Conservation (phyloP, 1,284 basidiomycete genomes). For the Papiliotrema flavescens region DNA sequence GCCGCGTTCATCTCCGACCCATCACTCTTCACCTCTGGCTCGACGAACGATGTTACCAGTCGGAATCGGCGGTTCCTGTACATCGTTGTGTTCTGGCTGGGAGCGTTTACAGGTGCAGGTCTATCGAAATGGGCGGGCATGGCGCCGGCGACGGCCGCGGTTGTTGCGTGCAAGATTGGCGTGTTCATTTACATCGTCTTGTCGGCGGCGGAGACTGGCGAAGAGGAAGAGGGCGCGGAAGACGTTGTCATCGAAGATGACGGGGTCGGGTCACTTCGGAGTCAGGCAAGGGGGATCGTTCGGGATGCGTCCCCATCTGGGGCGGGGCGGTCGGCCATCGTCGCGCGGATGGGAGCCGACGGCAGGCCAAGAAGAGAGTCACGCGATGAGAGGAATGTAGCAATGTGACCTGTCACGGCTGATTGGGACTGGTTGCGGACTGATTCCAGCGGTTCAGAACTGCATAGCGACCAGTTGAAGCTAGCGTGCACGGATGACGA, state of each 20-base stretch:
- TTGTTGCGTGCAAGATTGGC: background rate
- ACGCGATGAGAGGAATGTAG: background rate
- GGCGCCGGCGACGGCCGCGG: background rate
- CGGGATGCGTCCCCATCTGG: too few species aligned
- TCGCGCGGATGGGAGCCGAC: too few species aligned
- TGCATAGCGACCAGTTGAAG: too few species aligned
- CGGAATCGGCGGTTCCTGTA: slow-evolving; percentile 26
- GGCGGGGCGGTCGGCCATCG: too few species aligned
- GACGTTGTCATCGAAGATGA: background rate
- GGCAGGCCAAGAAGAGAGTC: background rate
- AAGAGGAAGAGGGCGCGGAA: background rate
- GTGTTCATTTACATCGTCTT: background rate
- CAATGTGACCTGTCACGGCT: background rate
- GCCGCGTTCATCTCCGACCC: slow-evolving; percentile 27
- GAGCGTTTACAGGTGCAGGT: slow-evolving; percentile 17
- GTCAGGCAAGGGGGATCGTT: too few species aligned
- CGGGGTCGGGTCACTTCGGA: background rate
- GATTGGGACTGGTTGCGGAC: background rate
- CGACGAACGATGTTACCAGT: slow-evolving; percentile 1
- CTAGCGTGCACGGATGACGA: too few species aligned
- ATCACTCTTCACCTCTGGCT: slow-evolving; percentile 10
- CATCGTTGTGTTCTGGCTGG: slow-evolving; percentile 23
- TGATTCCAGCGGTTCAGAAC: too few species aligned
- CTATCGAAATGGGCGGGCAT: background rate
- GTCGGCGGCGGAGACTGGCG: background rate